Percentiles rank a stretch among this genome's conserved stretches.
phyloP scores from a whole-genome alignment of 306 rosid genomes.

The Trifolium dubium region DNA sequence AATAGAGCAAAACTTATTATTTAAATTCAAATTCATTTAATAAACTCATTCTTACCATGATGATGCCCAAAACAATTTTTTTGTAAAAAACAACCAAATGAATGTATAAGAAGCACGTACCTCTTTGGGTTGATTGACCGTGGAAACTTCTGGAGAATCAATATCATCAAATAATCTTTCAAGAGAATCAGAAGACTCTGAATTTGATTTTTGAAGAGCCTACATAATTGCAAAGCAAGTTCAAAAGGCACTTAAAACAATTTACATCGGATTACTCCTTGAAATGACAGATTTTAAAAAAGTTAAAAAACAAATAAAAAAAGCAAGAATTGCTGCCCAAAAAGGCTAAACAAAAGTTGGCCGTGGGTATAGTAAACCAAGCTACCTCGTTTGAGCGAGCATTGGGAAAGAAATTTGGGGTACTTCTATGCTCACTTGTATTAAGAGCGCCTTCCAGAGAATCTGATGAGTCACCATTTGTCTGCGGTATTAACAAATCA shows the following conservation, averaged over 20 bases:
- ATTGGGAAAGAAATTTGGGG: slow-evolving; percentile 35
- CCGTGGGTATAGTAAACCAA: background rate
- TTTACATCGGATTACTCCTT: slow-evolving; percentile 28
- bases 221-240: slow-evolving; percentile 46
- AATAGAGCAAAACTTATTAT: slow-evolving; percentile 20
- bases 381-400: slow-evolving; percentile 43
- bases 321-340: background rate
- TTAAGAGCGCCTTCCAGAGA: slow-evolving; percentile 40
- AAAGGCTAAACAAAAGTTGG: background rate
- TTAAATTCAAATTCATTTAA: slow-evolving; percentile 7
- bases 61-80: background rate
- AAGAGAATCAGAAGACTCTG: slow-evolving; percentile 80
- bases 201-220: slow-evolving; percentile 61
- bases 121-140: slow-evolving; percentile 62
- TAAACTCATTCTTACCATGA: slow-evolving; percentile 20
- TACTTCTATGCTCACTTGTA: slow-evolving; percentile 34
- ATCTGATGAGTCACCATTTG: slow-evolving; percentile 39
- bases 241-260: slow-evolving; percentile 33
- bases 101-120: slow-evolving; percentile 49
- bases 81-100: background rate
- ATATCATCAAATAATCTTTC: slow-evolving; percentile 83
- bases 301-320: background rate
- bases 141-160: slow-evolving; percentile 57
- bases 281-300: background rate
- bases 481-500: slow-evolving; percentile 26